These are phyloP conservation scores for Scolecobasidium constrictum DNA, from an alignment of 2,329 filamentous ascomycete species.

Conservation along the genomic window DNA sequence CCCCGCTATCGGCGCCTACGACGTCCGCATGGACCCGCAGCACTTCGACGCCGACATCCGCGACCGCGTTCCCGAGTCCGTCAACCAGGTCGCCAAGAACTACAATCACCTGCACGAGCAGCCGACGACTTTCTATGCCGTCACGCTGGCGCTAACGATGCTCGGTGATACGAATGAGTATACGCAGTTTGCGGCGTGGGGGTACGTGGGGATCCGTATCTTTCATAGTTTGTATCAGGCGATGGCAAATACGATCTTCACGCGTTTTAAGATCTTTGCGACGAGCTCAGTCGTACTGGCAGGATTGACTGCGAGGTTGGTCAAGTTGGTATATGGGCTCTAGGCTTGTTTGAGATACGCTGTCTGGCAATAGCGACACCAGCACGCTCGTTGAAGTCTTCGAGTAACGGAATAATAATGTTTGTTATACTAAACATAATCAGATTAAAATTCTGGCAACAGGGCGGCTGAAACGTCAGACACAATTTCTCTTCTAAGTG, in stretches of 20 bases:
- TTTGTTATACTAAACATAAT: too few relatives aligned
- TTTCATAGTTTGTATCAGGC: conserved; percentile 30
- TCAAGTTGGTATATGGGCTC: too few relatives aligned
- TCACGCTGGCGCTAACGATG: conserved; percentile 19
- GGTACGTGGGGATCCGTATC: conserved; percentile 29
- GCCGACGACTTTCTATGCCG: conserved; percentile 35
- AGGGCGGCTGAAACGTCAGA: too few relatives aligned
- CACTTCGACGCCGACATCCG: conserved; percentile 15
- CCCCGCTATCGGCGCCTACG: conserved; percentile 23
- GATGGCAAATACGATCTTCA: conserved; percentile 25
- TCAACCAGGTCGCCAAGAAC: too few relatives aligned
- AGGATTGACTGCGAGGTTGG: conserved; percentile 18
- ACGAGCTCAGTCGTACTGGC: conserved; percentile 20
- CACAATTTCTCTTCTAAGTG: too few relatives aligned
- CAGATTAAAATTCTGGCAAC: too few relatives aligned
- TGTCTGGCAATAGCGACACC: too few relatives aligned
- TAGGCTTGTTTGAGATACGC: too few relatives aligned
- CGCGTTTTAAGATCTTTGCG: conserved; percentile 25
- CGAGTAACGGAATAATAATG: too few relatives aligned
- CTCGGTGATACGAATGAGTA: conserved; percentile 15
- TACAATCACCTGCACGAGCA: conserved; percentile 35
- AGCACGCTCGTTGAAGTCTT: too few relatives aligned
- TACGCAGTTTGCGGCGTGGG: conserved; percentile 29
- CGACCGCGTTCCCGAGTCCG: conserved; percentile 13
- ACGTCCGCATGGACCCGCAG: conserved; percentile 13